Conservation (phyloP, 2,329 filamentous ascomycete species). For the Cladosporium sp. region DNA sequence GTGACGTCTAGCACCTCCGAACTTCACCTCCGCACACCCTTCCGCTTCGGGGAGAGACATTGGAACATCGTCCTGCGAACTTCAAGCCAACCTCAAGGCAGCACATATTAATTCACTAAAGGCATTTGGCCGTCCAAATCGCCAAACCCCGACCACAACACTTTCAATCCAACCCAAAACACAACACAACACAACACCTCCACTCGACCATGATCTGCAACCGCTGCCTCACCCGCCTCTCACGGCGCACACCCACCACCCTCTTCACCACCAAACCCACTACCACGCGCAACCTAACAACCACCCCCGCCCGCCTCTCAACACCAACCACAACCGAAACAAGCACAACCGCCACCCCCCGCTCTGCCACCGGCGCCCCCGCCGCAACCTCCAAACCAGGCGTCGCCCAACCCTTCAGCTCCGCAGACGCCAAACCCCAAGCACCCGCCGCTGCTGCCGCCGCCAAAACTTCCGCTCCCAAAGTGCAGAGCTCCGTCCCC, state of each 20-base stretch:
- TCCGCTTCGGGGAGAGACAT: constrained; percentile 1
- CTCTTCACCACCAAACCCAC: not conserved
- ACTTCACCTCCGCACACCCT: constrained; percentile 5
- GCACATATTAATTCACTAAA: too few species aligned
- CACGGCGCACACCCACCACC: constrained; percentile 14
- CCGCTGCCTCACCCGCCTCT: constrained; percentile 25
- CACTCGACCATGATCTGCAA: constrained; percentile 27
- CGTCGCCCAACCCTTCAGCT: constrained; percentile 41
- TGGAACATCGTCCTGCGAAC: constrained; percentile 3
- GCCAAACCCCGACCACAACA: not conserved
- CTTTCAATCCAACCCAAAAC: not conserved
- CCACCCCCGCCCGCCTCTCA: constrained; percentile 13
- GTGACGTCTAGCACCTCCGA: not conserved
- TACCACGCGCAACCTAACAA: constrained; percentile 1
- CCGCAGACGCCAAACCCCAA: not conserved
- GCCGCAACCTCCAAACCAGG: constrained; percentile 41
- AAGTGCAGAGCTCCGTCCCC: constrained; percentile 46
- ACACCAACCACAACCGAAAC: constrained; percentile 26
- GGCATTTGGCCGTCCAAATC: not conserved
- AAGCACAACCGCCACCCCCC: constrained; percentile 26
- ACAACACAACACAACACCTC: not conserved
- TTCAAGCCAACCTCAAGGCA: not conserved
- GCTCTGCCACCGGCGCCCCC: constrained; percentile 29
- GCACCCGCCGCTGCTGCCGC: constrained; percentile 30
- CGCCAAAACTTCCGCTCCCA: constrained; percentile 28